Base-by-base conservation (phyloP, 768 basidiomycete genomes). In the Lyophyllum shimeji region DNA sequence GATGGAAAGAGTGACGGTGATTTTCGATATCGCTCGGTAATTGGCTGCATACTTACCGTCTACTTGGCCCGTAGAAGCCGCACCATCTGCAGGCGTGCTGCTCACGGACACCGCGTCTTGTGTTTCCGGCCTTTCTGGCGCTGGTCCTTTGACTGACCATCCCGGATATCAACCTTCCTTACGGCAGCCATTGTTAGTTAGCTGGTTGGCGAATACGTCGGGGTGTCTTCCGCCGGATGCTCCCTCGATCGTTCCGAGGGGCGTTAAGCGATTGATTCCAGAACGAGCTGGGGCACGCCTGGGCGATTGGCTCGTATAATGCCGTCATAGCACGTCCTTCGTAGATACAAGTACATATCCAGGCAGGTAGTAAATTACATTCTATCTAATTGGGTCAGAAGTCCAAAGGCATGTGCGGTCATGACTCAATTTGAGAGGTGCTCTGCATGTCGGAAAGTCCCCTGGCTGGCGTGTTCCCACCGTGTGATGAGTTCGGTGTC, bases 401-500 rank as follows among this genome's bases (percentile, higher is more conserved):
- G 1, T n/a, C 25, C n/a, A 15, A 12, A 25, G 17, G 13, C 1
- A 27, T 31, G 63, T n/a, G 37, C 43, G 60, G 46, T 43, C 56
- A 57, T 24, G 34, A 40, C 45, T 60, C 60, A 48, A 21, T 52
- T 45, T 52, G 58, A 43, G 42, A 54, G 25, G 39, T 27, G 23
- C n/a, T 48, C 43, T 57, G 60, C 37, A 49, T 47, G 20, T 58
- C 44, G 59, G 65, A 20, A 65, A 69, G 57, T 57, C 67, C 63
- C 60, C 65, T 67, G 21, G 72, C 69, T 21, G 85, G 84, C 33
- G 84, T 80, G 47, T 73, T 71, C 21, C 79, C 82, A n/a, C 84
- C 85, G 65, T 86, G 78, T 20, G 78, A 81, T 25, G 85, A 86
- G 55, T 73, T 82, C 0, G 85, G 85, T 17, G 85, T 86, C 63